Evolutionary conservation across 495 filamentous ascomycete species (phyloP), one percentile per base, ranked within the genome.

Genomic region (Podospora conica): DNA sequence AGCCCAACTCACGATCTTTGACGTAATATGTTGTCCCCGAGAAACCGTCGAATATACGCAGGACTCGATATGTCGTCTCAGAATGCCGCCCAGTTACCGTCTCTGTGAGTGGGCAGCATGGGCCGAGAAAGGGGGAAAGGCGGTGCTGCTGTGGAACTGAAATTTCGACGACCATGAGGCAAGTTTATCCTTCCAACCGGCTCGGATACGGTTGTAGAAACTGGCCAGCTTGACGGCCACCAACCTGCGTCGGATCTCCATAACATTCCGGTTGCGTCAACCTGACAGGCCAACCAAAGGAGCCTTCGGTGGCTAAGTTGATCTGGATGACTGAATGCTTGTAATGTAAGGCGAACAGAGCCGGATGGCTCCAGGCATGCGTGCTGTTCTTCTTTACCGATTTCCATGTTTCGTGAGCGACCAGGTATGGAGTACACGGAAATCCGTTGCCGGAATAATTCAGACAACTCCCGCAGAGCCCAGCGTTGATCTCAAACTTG

Each of bases 301-400:
- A 24, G n/a, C 20, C 3, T 15, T 3, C 24, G 9, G 11, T 55
- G 54, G 24, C 61, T 21, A 25, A 55, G 28, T 25, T 20, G 53
- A 22, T 53, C 24, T 33, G 21, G 22, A 54, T n/a, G 60, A 25
- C 24, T 33, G 21, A 15, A 54, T n/a, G 60, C 15, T 27, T 9
- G 0, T 12, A 15, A 63, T 24, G 10, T 9, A 15, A 11, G 21
- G 55, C 10, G 63, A 33, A 23, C 27, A 20, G 22, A 21, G 40
- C 11, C 63, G 29, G 63, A 48, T 64, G 55, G 57, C n/a, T 64
- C 29, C 63, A 29, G 40, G 63, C 22, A 22, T 9, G 54, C n/a
- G 54, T 29, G 20, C 27, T 54, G 62, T 23, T 21, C 25, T 25
- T 24, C 22, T 24, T 64, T 58, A 40, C 54, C 63, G 63, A 58